These are phyloP conservation scores for Enterospora canceri DNA, from an alignment of 371 early-diverging fungal genomes.

Conservation along the genomic window DNA sequence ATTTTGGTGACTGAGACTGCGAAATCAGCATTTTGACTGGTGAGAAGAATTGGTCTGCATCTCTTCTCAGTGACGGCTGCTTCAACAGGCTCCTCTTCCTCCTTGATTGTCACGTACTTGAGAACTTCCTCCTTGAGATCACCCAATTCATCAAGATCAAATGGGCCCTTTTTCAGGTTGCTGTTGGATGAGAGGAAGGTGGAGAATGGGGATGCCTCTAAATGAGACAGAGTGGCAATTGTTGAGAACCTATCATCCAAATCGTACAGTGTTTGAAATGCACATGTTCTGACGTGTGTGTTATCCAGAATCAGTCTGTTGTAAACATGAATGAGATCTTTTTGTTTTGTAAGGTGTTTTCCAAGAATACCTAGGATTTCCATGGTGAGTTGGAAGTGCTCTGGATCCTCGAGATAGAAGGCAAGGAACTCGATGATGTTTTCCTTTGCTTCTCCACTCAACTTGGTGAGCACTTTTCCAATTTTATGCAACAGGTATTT, in stretches of 20 bases:
- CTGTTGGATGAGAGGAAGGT: constrained; percentile 9
- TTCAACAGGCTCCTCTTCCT: background rate
- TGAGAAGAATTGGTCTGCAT: constrained; percentile 36
- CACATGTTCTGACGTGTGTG: constrained; percentile 40
- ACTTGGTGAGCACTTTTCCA: constrained; percentile 12
- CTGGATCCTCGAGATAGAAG: constrained; percentile 53
- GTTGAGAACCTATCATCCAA: constrained; percentile 5
- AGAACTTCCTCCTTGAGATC: constrained; percentile 19
- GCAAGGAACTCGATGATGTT: constrained; percentile 27
- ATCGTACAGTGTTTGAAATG: constrained; percentile 36
- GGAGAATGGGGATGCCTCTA: constrained; percentile 8
- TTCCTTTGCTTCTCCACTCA: background rate
- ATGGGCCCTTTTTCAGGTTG: constrained; percentile 5
- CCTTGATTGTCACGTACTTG: constrained; percentile 6
- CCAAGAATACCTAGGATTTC: constrained; percentile 50
- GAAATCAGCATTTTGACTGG: constrained; percentile 22
- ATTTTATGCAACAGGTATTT: constrained; percentile 42
- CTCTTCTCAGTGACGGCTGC: constrained; percentile 12
- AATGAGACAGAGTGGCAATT: constrained; percentile 1
- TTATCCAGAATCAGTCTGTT: constrained; percentile 55
- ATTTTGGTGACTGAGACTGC: constrained; percentile 22
- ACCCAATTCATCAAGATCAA: constrained; percentile 31
- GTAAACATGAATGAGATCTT: constrained; percentile 46
- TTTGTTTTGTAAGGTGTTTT: constrained; percentile 20
- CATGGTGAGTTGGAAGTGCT: constrained; percentile 46